Base-by-base conservation (phyloP, 225 moss, liverwort and hornwort species). In the Asterella californica region DNA sequence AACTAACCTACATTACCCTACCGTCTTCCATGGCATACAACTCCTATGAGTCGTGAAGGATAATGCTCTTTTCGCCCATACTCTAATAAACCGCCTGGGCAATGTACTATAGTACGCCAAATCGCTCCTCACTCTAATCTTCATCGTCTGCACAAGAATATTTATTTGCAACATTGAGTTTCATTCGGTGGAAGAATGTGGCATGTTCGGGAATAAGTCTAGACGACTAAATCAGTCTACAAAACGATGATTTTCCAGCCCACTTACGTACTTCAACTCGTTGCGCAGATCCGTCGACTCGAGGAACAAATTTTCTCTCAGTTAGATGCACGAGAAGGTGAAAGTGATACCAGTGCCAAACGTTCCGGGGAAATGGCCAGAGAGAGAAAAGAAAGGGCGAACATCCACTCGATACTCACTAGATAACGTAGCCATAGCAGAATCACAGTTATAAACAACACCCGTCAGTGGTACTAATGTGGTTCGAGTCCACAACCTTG, bases 281-380 rank as follows among this genome's bases (percentile, higher is more conserved):
- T 54, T 24, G 14, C 19, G 34, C 79, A 87, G 87, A 82, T 87
- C 70, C 22, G 74, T 36, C 70, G 87, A 38, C 84, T 84, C 59
- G 84, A 84, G 76, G 77, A 53, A 22, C 77, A 67, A 11, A 78
- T 83, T 15, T 66, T 87, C 18, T 17, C 36, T 30, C 76, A 74
- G 47, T 57, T 69, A 72, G 68, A 46, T 10, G 34, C 12, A 32
- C 65, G 46, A 79, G 75, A 71, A 54, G 52, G 17, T 55, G 68
- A 65, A 38, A 64, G 45, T 83, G 63, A 46, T 38, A 70, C 46
- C 62, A 46, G 25, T 15, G 15, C 24, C 47, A 45, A 76, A 15
- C 48, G 68, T 74, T 78, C 49, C n/a, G 73, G 47, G n/a, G 73
- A 25, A 29, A 63, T 48, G 32, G 60, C 42, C 46, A 76, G 37